Base-by-base conservation (phyloP, 176 grass and related monocot genomes). In the Ensete glaucum region DNA sequence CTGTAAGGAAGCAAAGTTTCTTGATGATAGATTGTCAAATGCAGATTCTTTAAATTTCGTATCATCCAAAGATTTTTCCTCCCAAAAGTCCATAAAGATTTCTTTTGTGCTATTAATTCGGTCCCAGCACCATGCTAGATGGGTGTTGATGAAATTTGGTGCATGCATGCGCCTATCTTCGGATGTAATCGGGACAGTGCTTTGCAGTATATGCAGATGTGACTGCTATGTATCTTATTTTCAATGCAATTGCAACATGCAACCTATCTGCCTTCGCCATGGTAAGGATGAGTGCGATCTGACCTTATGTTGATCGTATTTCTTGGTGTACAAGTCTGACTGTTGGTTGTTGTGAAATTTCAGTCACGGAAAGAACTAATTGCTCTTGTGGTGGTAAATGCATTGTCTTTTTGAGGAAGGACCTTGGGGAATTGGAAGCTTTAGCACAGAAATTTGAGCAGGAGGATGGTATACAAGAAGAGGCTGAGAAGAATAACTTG, bases 221-320 rank as follows among this genome's bases (percentile, higher is more conserved):
- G 95, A 91, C 79, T 98, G 95, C 81, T 93, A 93, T 51, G 52
- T 93, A 49, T 84, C 86, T 69, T 84, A 93, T 60, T 85, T 98
- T 59, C 69, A 74, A 64, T 98, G 95, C 54, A 77, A 84, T 73
- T 98, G 95, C 76, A 81, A 87, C 54, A 73, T 89, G 77, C 90
- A 87, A 73, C 87, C 95, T 69, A 77, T 98, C 76, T 98, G 95
- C 78, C 84, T 98, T 73, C 88, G 83, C 81, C 95, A 98, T 9
- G 95, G 95, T 98, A 98, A 68, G 85, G 22, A 58, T 55, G 73
- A 62, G 7, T 69, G 62, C 67, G 66, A 2, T 9, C 22, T 62
- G 52, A 54, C 17, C 17, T 70, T 70, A 11, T 50, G 34, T 52
- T 21, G 8, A 70, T 70, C 17, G 17, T 70, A 70, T 70, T 51